phyloP scores from a whole-genome alignment of 176 grass and related monocot genomes.

The Miscanthus lutarioriparius region DNA sequence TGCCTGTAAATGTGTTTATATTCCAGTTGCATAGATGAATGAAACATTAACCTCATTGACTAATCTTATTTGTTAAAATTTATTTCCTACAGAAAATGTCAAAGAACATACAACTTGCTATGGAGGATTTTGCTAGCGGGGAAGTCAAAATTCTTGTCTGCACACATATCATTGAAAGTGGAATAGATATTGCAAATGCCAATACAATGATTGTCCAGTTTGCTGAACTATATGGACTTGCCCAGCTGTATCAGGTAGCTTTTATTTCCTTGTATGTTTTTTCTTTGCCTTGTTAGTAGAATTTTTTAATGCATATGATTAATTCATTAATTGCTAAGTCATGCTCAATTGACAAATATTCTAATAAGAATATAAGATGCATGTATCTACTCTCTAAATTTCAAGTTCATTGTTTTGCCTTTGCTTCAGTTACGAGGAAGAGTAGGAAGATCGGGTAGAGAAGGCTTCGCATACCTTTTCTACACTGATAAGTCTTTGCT shows the following conservation, averaged over 20 bases:
- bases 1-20: constrained; percentile 12
- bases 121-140: constrained; percentile 76
- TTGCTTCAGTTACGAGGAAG: constrained; percentile 77
- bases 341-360: neutral
- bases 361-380: neutral
- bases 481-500: constrained; percentile 87
- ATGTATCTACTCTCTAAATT: neutral
- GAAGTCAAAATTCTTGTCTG: constrained; percentile 86
- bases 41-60: constrained; percentile 2
- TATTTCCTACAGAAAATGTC: constrained; percentile 63
- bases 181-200: constrained; percentile 91
- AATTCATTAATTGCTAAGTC: neutral
- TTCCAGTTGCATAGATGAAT: constrained; percentile 22
- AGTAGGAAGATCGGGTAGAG: constrained; percentile 88
- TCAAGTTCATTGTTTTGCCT: constrained; percentile 37
- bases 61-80: constrained; percentile 17
- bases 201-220: constrained; percentile 92
- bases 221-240: constrained; percentile 84
- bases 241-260: constrained; percentile 90
- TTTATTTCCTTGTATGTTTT: constrained; percentile 28
- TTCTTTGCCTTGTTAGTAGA: neutral
- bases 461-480: constrained; percentile 83
- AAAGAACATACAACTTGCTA: constrained; percentile 69
- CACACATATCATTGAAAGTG: constrained; percentile 98
- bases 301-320: neutral